Conservation (phyloP, 495 filamentous ascomycete species). For the Durotheca rogersii region DNA sequence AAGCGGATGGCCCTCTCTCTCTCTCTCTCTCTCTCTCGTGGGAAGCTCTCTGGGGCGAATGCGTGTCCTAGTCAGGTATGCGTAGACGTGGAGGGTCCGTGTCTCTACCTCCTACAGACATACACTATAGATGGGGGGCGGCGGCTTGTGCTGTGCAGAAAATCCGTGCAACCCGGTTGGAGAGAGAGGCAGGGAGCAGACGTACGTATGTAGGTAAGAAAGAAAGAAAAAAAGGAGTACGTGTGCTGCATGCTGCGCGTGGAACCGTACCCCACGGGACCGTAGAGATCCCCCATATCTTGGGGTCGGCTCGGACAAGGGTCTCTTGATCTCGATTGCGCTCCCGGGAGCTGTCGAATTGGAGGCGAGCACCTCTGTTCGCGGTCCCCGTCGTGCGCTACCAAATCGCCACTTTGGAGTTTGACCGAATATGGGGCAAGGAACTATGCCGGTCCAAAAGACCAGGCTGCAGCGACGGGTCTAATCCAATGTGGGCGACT, state of each 20-base stretch:
- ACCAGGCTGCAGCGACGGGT: too few species aligned
- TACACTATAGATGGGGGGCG: too few species aligned
- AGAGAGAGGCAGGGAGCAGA: too few species aligned
- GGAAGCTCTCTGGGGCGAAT: slow-evolving; percentile 16
- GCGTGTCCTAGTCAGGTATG: slow-evolving; percentile 5
- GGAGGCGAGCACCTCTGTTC: too few species aligned
- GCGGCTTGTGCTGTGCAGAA: not conserved
- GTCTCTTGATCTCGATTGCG: not conserved
- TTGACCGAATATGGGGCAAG: too few species aligned
- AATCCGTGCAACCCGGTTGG: too few species aligned
- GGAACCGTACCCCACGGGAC: slow-evolving; percentile 4
- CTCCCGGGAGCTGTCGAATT: slow-evolving; percentile 1
- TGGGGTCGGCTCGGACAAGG: slow-evolving; percentile 8
- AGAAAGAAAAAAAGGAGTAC: not conserved
- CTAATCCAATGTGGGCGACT: too few species aligned
- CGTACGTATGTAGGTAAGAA: too few species aligned
- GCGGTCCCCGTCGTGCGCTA: too few species aligned
- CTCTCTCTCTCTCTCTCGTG: slow-evolving; percentile 6
- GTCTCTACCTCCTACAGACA: not conserved
- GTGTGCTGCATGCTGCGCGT: not conserved
- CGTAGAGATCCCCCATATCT: slow-evolving; percentile 4
- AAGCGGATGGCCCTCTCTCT: not conserved
- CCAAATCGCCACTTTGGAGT: too few species aligned
- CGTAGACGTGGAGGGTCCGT: slow-evolving; percentile 1
- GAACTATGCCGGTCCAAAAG: slow-evolving; percentile 7